Evolutionary conservation across 495 filamentous ascomycete genomes (phyloP).

Genomic region (Aspergillus kassunensis): DNA sequence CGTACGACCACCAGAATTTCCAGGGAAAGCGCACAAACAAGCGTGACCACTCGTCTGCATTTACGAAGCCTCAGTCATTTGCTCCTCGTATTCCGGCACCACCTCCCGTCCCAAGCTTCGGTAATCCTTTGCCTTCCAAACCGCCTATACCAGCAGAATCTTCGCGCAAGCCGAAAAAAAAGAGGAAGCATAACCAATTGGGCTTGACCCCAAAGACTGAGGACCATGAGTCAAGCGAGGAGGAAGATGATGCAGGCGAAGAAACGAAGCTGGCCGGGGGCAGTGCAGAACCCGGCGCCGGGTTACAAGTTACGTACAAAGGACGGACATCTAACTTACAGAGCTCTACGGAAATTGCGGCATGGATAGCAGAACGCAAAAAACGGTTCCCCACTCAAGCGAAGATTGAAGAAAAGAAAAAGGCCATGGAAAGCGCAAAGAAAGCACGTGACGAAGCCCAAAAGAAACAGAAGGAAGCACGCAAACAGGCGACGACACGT

Average conservation of each 20-base stretch:
- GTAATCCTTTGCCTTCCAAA: slow-evolving; percentile 56
- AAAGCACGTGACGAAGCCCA: slow-evolving; percentile 32
- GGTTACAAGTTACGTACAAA: slow-evolving; percentile 42
- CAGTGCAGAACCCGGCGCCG: slow-evolving; percentile 21
- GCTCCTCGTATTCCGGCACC: slow-evolving; percentile 44
- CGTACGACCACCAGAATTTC: slow-evolving; percentile 35
- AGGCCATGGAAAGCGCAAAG: slow-evolving; percentile 38
- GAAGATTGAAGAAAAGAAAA: slow-evolving; percentile 49
- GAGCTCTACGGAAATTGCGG: slow-evolving; percentile 63
- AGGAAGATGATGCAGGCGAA: slow-evolving; percentile 73
- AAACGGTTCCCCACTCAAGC: slow-evolving; percentile 74
- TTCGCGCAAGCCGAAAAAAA: slow-evolving; percentile 59
- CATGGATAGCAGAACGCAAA: slow-evolving; percentile 77
- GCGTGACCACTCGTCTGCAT: slow-evolving; percentile 40
- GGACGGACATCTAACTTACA: slow-evolving; percentile 43
- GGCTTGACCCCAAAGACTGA: slow-evolving; percentile 74
- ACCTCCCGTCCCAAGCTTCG: slow-evolving; percentile 60
- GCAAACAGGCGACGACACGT: slow-evolving; percentile 29
- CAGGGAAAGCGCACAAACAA: slow-evolving; percentile 33
- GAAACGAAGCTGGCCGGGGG: slow-evolving; percentile 47
- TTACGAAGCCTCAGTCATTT: slow-evolving; percentile 37
- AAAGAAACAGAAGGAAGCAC: slow-evolving; percentile 21
- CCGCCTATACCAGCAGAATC: slow-evolving; percentile 47
- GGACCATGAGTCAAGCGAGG: slow-evolving; percentile 64
- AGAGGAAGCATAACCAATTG: slow-evolving; percentile 71